These are phyloP conservation scores for Yamadazyma dushanensis DNA, from an alignment of 1,139 yeast genomes.

Conservation along the genomic window DNA sequence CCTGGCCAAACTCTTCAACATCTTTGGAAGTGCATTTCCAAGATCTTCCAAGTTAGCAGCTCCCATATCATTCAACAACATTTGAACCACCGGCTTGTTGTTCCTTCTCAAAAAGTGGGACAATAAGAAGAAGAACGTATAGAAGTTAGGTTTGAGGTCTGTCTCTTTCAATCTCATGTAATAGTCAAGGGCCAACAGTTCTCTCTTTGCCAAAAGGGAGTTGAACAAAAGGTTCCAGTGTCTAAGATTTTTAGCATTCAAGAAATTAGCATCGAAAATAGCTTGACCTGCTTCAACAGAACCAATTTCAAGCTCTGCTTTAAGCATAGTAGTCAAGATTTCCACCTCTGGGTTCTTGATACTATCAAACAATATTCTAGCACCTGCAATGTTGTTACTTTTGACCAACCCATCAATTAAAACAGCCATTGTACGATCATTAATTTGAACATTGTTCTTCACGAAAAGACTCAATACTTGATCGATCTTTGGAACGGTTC, in stretches of 20 bases:
- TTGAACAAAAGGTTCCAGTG: conserved; percentile 63
- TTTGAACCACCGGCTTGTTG: conserved; percentile 33
- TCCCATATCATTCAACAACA: conserved; percentile 37
- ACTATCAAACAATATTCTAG: conserved; percentile 44
- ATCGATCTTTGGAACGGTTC: conserved; percentile 44
- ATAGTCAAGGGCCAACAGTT: conserved; percentile 40
- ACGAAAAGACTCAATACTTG: conserved; percentile 46
- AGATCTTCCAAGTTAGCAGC: conserved; percentile 26
- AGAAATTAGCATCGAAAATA: conserved; percentile 46
- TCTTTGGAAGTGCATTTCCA: conserved; percentile 42
- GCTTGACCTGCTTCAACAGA: conserved; percentile 46
- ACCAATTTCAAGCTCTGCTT: conserved; percentile 56
- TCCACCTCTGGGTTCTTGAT: conserved; percentile 30
- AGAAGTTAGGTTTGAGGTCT: conserved; percentile 48
- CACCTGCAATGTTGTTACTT: conserved; percentile 51
- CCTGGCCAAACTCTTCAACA: conserved; percentile 15
- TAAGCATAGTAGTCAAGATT: conserved; percentile 58
- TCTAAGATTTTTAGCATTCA: conserved; percentile 35
- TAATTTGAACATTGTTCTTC: conserved; percentile 42
- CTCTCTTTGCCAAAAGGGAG: conserved; percentile 41
- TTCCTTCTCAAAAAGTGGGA: conserved; percentile 38
- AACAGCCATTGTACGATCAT: conserved; percentile 52
- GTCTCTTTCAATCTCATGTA: conserved; percentile 28
- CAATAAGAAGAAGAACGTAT: conserved; percentile 57
- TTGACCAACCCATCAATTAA: conserved; percentile 58